A percentile compares a stretch with the other conserved stretches of the same genome.
These are phyloP conservation scores for Tricholoma hemisulphureum DNA, from an alignment of 768 basidiomycete species.

Conservation along the genomic window DNA sequence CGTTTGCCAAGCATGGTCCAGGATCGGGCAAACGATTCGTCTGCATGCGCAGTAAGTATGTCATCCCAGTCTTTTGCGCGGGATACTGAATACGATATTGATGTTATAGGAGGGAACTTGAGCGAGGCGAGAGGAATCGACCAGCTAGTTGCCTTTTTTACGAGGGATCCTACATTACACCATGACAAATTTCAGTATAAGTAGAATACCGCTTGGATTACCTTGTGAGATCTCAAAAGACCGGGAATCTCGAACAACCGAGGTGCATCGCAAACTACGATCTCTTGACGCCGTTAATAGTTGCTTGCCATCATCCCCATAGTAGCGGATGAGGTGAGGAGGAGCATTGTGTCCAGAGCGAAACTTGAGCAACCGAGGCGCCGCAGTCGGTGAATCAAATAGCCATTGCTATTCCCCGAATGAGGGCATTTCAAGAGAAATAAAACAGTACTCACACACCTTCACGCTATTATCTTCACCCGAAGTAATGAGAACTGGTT, in stretches of 20 bases:
- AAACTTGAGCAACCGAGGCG: slow-evolving; percentile 87
- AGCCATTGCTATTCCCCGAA: slow-evolving; percentile 81
- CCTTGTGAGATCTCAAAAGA: slow-evolving; percentile 96
- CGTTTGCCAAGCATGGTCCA: slow-evolving; percentile 87
- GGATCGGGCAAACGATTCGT: slow-evolving; percentile 78
- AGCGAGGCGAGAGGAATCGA: slow-evolving; percentile 78
- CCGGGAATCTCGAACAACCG: slow-evolving; percentile 91
- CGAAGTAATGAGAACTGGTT: slow-evolving; percentile 85
- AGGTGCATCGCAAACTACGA: slow-evolving; percentile 84
- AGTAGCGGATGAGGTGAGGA: slow-evolving; percentile 89
- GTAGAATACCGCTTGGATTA: slow-evolving; percentile 24
- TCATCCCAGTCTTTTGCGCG: slow-evolving; percentile 98
- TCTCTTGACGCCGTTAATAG: slow-evolving; percentile 87
- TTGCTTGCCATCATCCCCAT: slow-evolving; percentile 96
- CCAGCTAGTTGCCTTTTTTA: slow-evolving; percentile 74
- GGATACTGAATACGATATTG: slow-evolving; percentile 74
- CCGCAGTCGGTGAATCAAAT: slow-evolving; percentile 85
- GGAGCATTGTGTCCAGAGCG: slow-evolving; percentile 91
- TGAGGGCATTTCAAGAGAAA: not conserved
- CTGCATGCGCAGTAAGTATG: slow-evolving; percentile 84
- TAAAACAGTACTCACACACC: slow-evolving; percentile 40
- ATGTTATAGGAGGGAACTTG: slow-evolving; percentile 79
- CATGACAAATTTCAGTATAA: no score
- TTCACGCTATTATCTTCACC: slow-evolving; percentile 96
- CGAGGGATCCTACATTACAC: slow-evolving; percentile 61